These are phyloP conservation scores for Apiospora sp. DNA, from an alignment of 2,329 filamentous ascomycete species.

Conservation along the genomic window DNA sequence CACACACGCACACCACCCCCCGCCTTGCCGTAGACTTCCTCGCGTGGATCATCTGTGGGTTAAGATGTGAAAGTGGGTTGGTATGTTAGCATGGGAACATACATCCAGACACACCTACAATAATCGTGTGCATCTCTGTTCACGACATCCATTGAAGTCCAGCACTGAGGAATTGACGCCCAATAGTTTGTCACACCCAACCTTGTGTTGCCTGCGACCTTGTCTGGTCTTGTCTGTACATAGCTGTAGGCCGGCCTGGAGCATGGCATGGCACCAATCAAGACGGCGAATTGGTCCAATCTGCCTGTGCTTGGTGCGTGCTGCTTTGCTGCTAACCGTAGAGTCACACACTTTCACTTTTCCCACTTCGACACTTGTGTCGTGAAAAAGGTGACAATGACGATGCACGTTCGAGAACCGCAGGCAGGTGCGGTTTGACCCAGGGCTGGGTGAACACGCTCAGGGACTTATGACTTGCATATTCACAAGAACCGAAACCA, in stretches of 20 bases:
- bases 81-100: background rate
- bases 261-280: constrained; percentile 20
- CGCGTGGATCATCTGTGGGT: constrained; percentile 14
- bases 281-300: constrained; percentile 9
- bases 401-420: background rate
- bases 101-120: background rate
- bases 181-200: constrained; percentile 17
- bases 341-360: background rate
- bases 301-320: background rate
- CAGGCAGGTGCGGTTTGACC: background rate
- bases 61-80: constrained; percentile 8
- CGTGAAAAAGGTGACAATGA: constrained; percentile 10
- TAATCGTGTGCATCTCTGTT: constrained; percentile 2
- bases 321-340: too few species aligned
- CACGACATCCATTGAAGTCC: background rate
- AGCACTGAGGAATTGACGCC: constrained; percentile 7
- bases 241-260: constrained; percentile 3
- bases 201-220: background rate
- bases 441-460: background rate
- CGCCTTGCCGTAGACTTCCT: constrained; percentile 19
- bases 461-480: constrained; percentile 17
- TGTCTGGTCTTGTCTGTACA: background rate
- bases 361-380: background rate
- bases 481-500: background rate
- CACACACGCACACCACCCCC: background rate